Conservation (phyloP, 225 moss, liverwort and hornwort genomes). For the Neckera pumila region DNA sequence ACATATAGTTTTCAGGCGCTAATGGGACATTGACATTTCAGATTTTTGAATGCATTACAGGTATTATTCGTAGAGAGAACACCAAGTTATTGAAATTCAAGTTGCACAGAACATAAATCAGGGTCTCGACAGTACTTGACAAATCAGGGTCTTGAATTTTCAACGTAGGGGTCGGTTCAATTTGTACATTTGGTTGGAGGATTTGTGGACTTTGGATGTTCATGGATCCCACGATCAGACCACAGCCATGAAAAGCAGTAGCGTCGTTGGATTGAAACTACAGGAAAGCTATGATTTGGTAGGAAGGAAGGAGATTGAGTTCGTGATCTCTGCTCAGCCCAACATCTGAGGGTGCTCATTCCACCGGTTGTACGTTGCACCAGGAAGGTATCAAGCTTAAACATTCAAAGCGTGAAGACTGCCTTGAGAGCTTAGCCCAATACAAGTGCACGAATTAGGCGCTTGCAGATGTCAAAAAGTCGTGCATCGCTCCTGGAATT, state of each 20-base stretch:
- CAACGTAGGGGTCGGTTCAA: not conserved
- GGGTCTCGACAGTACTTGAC: not conserved
- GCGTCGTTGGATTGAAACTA: not conserved
- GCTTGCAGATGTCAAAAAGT: constrained; percentile 8
- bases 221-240: not conserved
- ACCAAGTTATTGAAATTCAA: not conserved
- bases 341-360: constrained; percentile 30
- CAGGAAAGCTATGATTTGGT: constrained; percentile 46
- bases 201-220: not conserved
- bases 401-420: not conserved
- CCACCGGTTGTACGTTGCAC: not conserved
- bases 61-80: not conserved
- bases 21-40: not conserved
- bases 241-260: not conserved
- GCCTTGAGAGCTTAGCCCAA: not conserved
- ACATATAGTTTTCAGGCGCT: not conserved
- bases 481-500: not conserved
- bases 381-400: constrained; percentile 5
- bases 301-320: constrained; percentile 21
- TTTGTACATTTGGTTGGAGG: not conserved
- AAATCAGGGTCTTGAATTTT: not conserved
- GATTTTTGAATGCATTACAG: not conserved
- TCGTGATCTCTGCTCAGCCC: constrained; percentile 15
- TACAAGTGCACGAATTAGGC: not conserved
- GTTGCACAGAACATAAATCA: not conserved